These are phyloP conservation scores for Emmonsiellopsis sp. DNA, from an alignment of 2,329 filamentous ascomycete genomes.

Conservation along the genomic window DNA sequence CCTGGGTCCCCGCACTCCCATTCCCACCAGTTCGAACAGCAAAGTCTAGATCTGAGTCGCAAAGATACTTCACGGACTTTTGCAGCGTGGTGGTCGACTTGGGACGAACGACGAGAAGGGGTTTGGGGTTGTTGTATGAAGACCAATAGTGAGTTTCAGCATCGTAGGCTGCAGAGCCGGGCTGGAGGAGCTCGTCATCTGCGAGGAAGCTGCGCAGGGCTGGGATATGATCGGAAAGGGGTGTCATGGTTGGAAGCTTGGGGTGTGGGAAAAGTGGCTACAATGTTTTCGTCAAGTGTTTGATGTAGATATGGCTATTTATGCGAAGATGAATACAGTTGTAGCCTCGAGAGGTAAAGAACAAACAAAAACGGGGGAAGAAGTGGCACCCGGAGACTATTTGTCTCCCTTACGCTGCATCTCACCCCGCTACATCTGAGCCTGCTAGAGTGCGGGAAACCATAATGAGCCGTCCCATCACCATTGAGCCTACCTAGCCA, in stretches of 20 bases:
- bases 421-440: too few species aligned
- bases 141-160: constrained; percentile 23
- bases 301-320: too few species aligned
- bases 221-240: background rate
- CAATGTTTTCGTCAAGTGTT: too few species aligned
- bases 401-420: too few species aligned
- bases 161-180: constrained; percentile 12
- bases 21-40: constrained; percentile 28
- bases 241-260: background rate
- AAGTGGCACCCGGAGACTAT: too few species aligned
- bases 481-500: too few species aligned
- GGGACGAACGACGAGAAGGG: constrained; percentile 26
- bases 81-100: constrained; percentile 19
- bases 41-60: constrained; percentile 26
- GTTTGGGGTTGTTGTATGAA: constrained; percentile 22
- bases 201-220: background rate
- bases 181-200: constrained; percentile 18
- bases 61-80: constrained; percentile 23
- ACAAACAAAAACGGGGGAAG: too few species aligned
- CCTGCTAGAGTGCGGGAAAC: too few species aligned
- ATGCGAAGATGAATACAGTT: too few species aligned
- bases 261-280: too few species aligned
- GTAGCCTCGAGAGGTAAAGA: too few species aligned
- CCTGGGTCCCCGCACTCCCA: constrained; percentile 25
- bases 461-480: too few species aligned